Conservation (phyloP, 306 rosid species). For the Glycine latifolia region DNA sequence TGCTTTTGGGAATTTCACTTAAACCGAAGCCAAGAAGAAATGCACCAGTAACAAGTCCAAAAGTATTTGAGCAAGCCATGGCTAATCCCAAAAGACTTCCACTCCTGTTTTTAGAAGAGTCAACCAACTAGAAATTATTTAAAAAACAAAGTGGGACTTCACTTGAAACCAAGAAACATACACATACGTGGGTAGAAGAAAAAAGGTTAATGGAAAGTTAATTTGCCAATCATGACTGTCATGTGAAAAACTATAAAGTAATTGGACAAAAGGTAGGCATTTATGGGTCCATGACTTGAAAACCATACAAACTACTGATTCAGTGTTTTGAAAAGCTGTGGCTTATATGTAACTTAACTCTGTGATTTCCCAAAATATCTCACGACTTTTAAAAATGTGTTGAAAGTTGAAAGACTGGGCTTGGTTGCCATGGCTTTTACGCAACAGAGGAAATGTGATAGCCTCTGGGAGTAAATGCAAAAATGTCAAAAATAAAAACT, state of each 20-base stretch:
- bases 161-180: conserved; percentile 29
- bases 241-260: conserved; percentile 21
- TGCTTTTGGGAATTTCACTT: conserved; percentile 90
- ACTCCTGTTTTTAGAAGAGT: conserved; percentile 60
- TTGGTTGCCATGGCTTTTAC: not conserved
- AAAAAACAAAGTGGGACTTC: conserved; percentile 13
- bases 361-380: conserved; percentile 21
- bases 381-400: not conserved
- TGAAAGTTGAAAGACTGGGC: conserved; percentile 25
- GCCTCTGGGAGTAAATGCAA: conserved; percentile 7
- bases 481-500: not conserved
- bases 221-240: conserved; percentile 31
- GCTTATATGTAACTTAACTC: conserved; percentile 22
- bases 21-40: conserved; percentile 98
- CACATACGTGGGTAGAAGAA: not conserved
- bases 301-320: not conserved
- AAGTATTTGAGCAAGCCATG: conserved; percentile 98
- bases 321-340: conserved; percentile 9
- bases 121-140: conserved; percentile 37
- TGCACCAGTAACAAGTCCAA: conserved; percentile 98
- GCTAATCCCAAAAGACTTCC: conserved; percentile 83
- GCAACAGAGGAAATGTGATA: not conserved
- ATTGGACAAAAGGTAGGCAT: conserved; percentile 22
- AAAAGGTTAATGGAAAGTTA: conserved; percentile 19
- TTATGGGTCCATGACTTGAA: conserved; percentile 17